Base-by-base conservation (phyloP, 345 rosid genomes). In the Bruguiera parviflora region DNA sequence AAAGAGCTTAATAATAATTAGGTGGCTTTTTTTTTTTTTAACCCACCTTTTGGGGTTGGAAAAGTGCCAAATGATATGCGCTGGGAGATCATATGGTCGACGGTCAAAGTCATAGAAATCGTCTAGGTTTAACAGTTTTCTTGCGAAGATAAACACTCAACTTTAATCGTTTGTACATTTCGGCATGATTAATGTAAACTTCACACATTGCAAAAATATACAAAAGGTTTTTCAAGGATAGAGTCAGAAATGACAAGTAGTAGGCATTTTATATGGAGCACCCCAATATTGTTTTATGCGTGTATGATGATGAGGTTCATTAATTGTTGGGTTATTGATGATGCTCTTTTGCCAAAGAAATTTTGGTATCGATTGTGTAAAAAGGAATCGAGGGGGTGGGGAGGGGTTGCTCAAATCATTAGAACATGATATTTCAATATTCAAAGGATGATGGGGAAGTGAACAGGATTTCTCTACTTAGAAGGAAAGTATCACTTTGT, bases 401-500 rank as follows among this genome's bases (percentile, higher is more conserved):
- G 52, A 33, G 20, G 0, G 70, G 32, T 78, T 69, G 79, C 39
- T 62, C 67, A 75, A 76, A 80, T 78, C 69, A 80, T 81, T 78
- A 74, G 68, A 67, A 29, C 71, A 80, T 79, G 61, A 78, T 67
- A 67, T 46, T 37, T 39, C 64, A 81, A 73, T 71, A 79, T 55
- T 56, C 29, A 63, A 74, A 64, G 66, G 71, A 53, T 39, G 60
- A 27, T 53, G 43, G 61, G 39, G 43, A 63, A 58, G 9, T 73
- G 57, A 73, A 43, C 58, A 43, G 80, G 27, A 25, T 82, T 78
- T 28, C 82, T 78, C 76, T 70, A 39, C 67, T 70, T 22, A 3
- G 69, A 82, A 82, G 80, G 62, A 82, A 82, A 58, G 82, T 71
- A 82, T 73, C 78, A 25, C 82, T 82, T 82, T 73, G 61, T 67